Base-by-base conservation (phyloP, 352 stramenopile species). In the Pelagophyceae sp. region DNA sequence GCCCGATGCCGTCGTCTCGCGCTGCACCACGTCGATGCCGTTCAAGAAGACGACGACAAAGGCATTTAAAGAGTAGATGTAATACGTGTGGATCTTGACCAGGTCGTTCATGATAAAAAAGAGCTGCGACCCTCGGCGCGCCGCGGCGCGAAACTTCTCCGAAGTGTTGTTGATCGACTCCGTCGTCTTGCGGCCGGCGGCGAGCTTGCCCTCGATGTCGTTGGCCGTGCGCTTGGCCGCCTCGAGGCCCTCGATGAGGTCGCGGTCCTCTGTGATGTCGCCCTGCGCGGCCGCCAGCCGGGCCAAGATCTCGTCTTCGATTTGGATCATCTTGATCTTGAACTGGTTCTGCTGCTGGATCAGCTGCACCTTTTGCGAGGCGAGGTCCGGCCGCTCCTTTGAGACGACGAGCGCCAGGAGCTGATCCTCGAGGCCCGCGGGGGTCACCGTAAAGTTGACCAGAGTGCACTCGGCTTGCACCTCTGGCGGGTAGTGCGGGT, bases 401-500 rank as follows among this genome's bases (percentile, higher is more conserved):
- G 88, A 87, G 31, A 97, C 91, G 2, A 97, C 91, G 77, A 96
- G 91, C 6, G 96, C 92, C 1, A 97, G 82, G 33, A 97, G 81
- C 78, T 97, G 92, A 72, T 97, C 92, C 65, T 97, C 92, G 0
- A 97, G 82, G 0, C 92, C 92, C 6, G 87, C 91, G 61, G 94
- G 84, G 15, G 92, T 97, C 32, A 97, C 92, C 0, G 92, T 97
- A 63, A 97, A 97, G 82, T 97, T 97, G 78, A 97, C 93, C 38
- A 97, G 85, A 0, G 92, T 97, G 31, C 96, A 92, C 82, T 97
- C 96, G 81, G 96, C 94, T 78, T 92, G 96, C 74, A 97, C 90
- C 76, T 97, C 92, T 27, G 92, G 92, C 88, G 96, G 93, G 83
- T 97, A 97, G 72, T 97, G 90, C 40, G 92, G 92, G 76, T 97